phyloP scores from a whole-genome alignment of 108 stramenopile genomes.

The Aurantiochytrium sp. region DNA sequence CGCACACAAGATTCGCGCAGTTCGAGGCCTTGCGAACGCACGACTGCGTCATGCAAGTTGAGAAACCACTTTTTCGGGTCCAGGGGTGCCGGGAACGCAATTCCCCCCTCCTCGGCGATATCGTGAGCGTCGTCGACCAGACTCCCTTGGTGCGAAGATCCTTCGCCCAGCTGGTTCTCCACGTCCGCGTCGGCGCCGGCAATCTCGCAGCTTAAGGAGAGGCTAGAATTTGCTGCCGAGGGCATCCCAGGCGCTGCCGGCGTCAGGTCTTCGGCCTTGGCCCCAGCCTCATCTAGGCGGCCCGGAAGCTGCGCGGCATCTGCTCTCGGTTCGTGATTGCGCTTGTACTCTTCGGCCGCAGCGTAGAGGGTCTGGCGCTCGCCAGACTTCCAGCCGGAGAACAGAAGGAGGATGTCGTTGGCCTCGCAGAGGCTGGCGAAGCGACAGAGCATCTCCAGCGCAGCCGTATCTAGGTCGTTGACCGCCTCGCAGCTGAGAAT shows the following conservation, averaged over 20 bases:
- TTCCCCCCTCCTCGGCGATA: too few relatives aligned
- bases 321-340: neutral
- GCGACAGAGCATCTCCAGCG: conserved; percentile 11
- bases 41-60: neutral
- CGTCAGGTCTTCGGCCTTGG: too few relatives aligned
- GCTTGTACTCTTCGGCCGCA: neutral
- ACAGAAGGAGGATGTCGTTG: neutral
- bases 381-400: conserved; percentile 3
- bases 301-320: neutral
- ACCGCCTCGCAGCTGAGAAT: conserved; percentile 27
- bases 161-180: too few relatives aligned
- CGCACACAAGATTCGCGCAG: too few relatives aligned
- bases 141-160: too few relatives aligned
- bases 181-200: too few relatives aligned
- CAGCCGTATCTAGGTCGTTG: neutral
- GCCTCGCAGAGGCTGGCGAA: neutral
- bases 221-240: too few relatives aligned
- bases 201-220: too few relatives aligned
- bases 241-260: too few relatives aligned
- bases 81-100: neutral
- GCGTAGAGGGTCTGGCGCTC: neutral
- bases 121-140: too few relatives aligned
- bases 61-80: neutral
- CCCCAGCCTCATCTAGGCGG: too few relatives aligned
- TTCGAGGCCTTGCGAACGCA: neutral